Conservation (phyloP, 192 early-diverging fungal species). For the Podila epicladia region DNA sequence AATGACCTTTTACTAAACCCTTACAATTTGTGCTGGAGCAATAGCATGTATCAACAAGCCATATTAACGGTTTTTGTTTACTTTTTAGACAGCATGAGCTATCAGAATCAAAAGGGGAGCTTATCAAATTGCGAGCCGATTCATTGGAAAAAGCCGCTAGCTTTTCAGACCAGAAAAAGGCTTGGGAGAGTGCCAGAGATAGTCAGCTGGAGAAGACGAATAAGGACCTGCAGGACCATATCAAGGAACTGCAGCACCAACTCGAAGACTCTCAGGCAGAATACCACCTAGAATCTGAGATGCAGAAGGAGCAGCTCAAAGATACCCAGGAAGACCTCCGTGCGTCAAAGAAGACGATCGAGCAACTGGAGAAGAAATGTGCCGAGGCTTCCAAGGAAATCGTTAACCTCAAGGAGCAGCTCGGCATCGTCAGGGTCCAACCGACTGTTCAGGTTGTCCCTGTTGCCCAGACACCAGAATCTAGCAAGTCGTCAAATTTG, state of each 20-base stretch:
- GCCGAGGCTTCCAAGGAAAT: neutral
- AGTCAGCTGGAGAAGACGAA: neutral
- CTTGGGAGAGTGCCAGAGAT: neutral
- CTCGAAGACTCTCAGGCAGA: conserved; percentile 1
- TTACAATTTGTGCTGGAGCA: neutral
- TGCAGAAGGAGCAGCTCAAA: neutral
- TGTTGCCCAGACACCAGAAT: no score
- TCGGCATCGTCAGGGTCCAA: neutral
- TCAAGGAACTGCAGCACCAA: conserved; percentile 8
- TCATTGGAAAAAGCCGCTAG: neutral
- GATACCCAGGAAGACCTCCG: neutral
- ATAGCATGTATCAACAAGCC: neutral
- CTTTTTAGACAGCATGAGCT: neutral
- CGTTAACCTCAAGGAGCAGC: neutral
- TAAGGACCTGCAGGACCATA: neutral
- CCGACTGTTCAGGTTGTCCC: neutral
- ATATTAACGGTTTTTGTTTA: neutral
- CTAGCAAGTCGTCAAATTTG: neutral
- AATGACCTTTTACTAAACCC: no score
- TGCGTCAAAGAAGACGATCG: neutral
- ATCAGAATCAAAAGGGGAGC: neutral
- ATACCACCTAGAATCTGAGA: neutral
- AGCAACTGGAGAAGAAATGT: neutral
- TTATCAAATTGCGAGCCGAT: neutral
- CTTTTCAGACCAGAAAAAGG: neutral